These are phyloP conservation scores for Podila horticola DNA, from an alignment of 192 early-diverging fungal species.

Conservation along the genomic window DNA sequence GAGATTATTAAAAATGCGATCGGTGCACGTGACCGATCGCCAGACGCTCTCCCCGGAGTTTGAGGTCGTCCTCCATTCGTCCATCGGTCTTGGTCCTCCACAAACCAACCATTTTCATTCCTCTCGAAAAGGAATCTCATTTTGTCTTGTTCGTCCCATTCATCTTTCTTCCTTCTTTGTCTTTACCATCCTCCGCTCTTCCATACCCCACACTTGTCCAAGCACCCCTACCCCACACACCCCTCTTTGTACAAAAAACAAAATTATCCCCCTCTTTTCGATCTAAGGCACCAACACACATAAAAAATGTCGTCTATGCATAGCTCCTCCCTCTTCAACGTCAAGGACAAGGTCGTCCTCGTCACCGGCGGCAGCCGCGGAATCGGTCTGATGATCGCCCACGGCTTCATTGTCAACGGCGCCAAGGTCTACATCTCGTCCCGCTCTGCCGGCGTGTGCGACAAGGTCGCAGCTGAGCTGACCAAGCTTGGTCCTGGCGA, in stretches of 20 bases:
- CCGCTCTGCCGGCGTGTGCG: conserved; percentile 71
- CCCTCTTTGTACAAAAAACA: neutral
- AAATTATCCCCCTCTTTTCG: neutral
- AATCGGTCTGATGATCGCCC: conserved; percentile 67
- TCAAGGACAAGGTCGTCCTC: conserved; percentile 83
- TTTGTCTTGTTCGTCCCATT: neutral
- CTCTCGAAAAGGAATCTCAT: neutral
- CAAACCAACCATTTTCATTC: neutral
- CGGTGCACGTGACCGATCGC: no score
- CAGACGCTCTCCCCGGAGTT: no score
- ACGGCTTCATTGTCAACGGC: conserved; percentile 86
- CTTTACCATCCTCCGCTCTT: neutral
- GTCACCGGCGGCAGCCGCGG: conserved; percentile 82
- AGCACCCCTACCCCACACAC: neutral
- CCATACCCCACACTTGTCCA: no score
- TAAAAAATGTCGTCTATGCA: conserved; percentile 56
- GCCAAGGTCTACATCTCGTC: conserved; percentile 93
- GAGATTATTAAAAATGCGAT: no score
- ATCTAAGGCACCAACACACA: no score
- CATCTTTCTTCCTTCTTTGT: neutral
- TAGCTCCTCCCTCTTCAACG: conserved; percentile 64
- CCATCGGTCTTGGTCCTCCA: neutral
- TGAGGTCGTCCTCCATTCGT: conserved; percentile 1
- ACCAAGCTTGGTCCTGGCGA: conserved; percentile 73
- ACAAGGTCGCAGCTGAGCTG: conserved; percentile 74